phyloP scores from a whole-genome alignment of 2,329 filamentous ascomycete species.

The Alternaria sp. region DNA sequence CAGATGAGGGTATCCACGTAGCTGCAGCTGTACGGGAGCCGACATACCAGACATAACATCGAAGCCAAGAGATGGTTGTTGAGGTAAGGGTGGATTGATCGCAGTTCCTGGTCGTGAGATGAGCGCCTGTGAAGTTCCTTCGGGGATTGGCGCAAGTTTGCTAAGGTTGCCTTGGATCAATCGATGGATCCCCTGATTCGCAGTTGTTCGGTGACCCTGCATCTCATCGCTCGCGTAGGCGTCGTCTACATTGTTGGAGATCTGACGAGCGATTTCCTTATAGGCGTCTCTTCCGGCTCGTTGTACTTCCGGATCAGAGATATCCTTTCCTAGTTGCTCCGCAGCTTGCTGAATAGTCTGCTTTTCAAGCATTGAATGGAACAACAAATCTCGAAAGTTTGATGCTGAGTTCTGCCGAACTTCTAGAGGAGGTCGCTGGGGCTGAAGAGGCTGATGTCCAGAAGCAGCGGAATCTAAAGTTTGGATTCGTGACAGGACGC shows the following conservation, averaged over 20 bases:
- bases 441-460: conserved; percentile 12
- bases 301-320: conserved; percentile 46
- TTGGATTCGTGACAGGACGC: conserved; percentile 36
- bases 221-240: conserved; percentile 49
- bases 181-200: conserved; percentile 49
- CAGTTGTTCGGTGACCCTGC: conserved; percentile 38
- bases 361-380: conserved; percentile 56
- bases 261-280: conserved; percentile 43
- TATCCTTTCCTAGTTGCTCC: conserved; percentile 41
- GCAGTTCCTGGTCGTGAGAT: conserved; percentile 21
- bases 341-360: conserved; percentile 50
- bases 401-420: conserved; percentile 30
- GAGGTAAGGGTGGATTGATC: conserved; percentile 5
- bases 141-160: conserved; percentile 25
- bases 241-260: conserved; percentile 48
- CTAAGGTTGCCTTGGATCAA: conserved; percentile 34
- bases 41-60: conserved; percentile 22
- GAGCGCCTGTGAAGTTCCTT: conserved; percentile 32
- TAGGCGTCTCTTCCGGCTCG: conserved; percentile 49
- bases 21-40: conserved; percentile 21
- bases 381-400: conserved; percentile 46
- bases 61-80: conserved; percentile 19
- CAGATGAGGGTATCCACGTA: conserved; percentile 38
- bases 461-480: conserved; percentile 34
- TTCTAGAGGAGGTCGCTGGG: conserved; percentile 18